Base-by-base conservation (phyloP, 192 early-diverging fungal genomes). In the Piromyces finnis region DNA sequence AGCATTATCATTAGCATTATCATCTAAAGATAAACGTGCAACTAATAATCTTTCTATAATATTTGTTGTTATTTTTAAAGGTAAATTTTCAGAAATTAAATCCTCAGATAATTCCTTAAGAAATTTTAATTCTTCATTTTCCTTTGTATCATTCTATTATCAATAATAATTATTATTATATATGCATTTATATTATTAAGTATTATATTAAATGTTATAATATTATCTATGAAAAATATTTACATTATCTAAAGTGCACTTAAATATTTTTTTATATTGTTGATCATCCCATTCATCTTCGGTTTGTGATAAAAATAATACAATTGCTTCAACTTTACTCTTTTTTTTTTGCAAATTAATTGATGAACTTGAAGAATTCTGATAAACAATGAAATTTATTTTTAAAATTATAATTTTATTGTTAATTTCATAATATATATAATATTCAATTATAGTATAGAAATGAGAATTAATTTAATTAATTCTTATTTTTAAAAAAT, bases 1-100 rank as follows among this genome's bases (percentile, higher is more conserved):
- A 14, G 83, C 82, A 18, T 85, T 85, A 15, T 82, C 84, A 27
- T 82, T 79, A 77, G 89, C 89, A 28, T 86, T 83, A 0, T 88
- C 87, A 39, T 89, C 87, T 11, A 91, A 77, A 22, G 91, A 91
- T 37, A 94, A 86, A 17, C 93, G 89, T 27, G 92, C 91, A 41
- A 94, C 85, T 28, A 94, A 86, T 22, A 91, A 87, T 22, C 90
- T 88, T 83, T 94, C 93, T 29, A 94, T 79, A 41, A 86, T 86
- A 12, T 83, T 82, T 39, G 86, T 83, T 27, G 84, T 88, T 5
- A 93, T 84, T 37, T 81, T 84, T 79, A 86, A 87, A 77, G 88
- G 41, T 51, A 51, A 51, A 22, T 51, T 22, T 51, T 51, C 41
- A 4, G 41, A 51, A 22, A 51, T 51, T 51, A 51, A 51, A 51